Conservation (phyloP, 176 grass and related monocot genomes). For the Tillandsia fasciculata region DNA sequence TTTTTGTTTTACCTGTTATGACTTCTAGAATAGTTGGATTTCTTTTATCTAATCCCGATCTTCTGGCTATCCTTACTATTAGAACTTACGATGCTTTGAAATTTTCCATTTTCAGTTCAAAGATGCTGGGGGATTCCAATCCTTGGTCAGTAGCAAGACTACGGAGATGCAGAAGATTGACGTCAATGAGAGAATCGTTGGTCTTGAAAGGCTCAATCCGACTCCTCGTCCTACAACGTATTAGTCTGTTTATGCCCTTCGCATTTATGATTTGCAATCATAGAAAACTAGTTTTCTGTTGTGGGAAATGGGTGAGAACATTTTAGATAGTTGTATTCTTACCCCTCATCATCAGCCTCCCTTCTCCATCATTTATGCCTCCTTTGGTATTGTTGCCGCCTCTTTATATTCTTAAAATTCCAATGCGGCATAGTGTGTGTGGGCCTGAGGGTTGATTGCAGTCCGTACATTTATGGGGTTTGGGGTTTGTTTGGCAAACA, state of each 20-base stretch:
- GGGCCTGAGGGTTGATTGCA: no score
- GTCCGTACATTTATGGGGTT: no score
- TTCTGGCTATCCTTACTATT: slow-evolving; percentile 2
- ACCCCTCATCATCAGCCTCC: no score
- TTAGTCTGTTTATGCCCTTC: slow-evolving; percentile 8
- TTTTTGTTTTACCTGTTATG: neutral
- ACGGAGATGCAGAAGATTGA: slow-evolving; percentile 93
- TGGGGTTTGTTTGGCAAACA: no score
- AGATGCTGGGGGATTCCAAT: slow-evolving; percentile 80
- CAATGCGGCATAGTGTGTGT: no score
- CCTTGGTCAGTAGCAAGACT: slow-evolving; percentile 60
- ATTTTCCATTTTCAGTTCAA: slow-evolving; percentile 58
- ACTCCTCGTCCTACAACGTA: slow-evolving; percentile 78
- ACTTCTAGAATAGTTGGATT: neutral
- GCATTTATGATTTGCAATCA: neutral
- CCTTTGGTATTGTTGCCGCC: no score
- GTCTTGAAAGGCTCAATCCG: slow-evolving; percentile 78
- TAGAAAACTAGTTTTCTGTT: neutral
- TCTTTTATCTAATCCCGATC: neutral
- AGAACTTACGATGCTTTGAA: neutral
- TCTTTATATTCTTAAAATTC: no score
- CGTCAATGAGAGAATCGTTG: slow-evolving; percentile 84
- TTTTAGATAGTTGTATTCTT: neutral
- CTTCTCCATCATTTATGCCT: no score
- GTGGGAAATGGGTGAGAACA: neutral